Evolutionary conservation across 2,329 filamentous ascomycete species (phyloP), one percentile per base, ranked within the genome.

Genomic region (Fusarium sp.): DNA sequence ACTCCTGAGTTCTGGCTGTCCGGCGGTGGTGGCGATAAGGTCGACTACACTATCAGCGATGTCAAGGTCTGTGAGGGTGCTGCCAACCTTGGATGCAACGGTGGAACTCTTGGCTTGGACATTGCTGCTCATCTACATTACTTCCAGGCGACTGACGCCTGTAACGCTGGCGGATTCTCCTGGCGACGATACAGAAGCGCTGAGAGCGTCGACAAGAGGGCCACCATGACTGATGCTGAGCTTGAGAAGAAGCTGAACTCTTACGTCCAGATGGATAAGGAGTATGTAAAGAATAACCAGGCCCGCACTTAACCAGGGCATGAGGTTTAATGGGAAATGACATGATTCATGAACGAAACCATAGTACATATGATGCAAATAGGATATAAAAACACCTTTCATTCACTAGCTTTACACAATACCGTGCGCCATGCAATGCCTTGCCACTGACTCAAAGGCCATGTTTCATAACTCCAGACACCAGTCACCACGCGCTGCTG

Each of bases 1-100:
- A 88, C 85, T 22, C 91, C 92, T 3, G 93, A 94, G 84, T 93
- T 90, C 82, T 94, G 89, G 86, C 83, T 92, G 41, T 79, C 83
- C 13, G 78, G 76, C 38, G 84, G 84, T 22, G 59, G 59, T 22
- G 77, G 65, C 5, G 26, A 71, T 56, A 82, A 81, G 12, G 73
- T 80, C 44, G 73, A 81, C 69, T 87, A 87, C 75, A 69, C 74
- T 18, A 70, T 84, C 38, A 63, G 54, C 9, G 83, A 87, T 55
- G 76, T 90, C 74, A 75, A 81, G 56, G 80, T 86, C 31, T 90
- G 88, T 82, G 66, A 79, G 20, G 89, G 89, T 69, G 83, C 81
- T 65, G 81, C 81, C 31, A 89, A 85, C 78, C 76, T 81, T 17
- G 47, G 65, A 41, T 90, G 89, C 81, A 90, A 90, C 75, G 88